phyloP scores from a whole-genome alignment of 345 rosid genomes.

The Linum trigynum region DNA sequence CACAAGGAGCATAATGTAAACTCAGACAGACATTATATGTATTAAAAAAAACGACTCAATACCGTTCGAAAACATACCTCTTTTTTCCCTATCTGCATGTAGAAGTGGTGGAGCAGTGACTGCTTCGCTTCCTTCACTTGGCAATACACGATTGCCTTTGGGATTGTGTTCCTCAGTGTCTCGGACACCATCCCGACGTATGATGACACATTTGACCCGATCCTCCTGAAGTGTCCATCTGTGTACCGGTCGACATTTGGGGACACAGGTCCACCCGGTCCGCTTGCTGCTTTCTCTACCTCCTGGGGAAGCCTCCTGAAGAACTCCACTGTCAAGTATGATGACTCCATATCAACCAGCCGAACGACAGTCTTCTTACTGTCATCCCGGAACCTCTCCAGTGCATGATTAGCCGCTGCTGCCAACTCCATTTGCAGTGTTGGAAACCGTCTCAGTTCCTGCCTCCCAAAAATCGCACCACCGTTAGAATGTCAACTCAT shows the following conservation, averaged over 20 bases:
- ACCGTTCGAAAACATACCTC: slow-evolving; percentile 32
- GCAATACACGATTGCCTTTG: slow-evolving; percentile 68
- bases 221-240: slow-evolving; percentile 69
- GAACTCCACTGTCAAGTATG: slow-evolving; percentile 72
- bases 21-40: not conserved
- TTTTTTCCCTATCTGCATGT: slow-evolving; percentile 53
- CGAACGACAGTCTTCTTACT: slow-evolving; percentile 54
- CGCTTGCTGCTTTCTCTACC: slow-evolving; percentile 36
- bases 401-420: slow-evolving; percentile 49
- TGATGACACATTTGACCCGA: slow-evolving; percentile 64
- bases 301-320: slow-evolving; percentile 74
- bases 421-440: slow-evolving; percentile 64
- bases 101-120: slow-evolving; percentile 62
- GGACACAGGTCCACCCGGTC: slow-evolving; percentile 17
- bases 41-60: no score
- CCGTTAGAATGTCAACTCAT: not conserved
- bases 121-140: slow-evolving; percentile 77
- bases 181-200: slow-evolving; percentile 68
- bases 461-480: slow-evolving; percentile 6
- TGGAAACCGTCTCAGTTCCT: slow-evolving; percentile 77
- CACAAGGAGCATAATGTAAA: not conserved
- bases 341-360: slow-evolving; percentile 74
- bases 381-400: slow-evolving; percentile 71
- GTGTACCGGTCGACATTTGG: slow-evolving; percentile 38
- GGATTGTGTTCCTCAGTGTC: slow-evolving; percentile 56